Evolutionary conservation across 2,329 filamentous ascomycete species (phyloP), one percentile per base, ranked within the genome.

Genomic region (Chaetomiaceae sp.): DNA sequence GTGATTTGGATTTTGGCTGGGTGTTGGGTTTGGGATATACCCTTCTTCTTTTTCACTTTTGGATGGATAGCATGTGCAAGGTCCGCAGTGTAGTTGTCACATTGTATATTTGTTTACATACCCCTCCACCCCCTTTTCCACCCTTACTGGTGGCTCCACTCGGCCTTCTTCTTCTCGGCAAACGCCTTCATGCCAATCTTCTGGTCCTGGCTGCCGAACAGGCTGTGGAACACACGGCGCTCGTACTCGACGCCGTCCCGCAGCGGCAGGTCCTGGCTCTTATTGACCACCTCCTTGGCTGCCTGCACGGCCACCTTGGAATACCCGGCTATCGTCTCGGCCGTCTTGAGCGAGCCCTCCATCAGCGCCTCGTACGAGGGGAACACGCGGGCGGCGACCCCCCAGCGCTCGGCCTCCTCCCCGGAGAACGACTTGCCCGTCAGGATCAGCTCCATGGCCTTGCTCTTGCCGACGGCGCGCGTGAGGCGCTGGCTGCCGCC

Each of bases 101-200:
- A n/a, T n/a, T n/a, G n/a, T n/a, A n/a, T n/a, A n/a, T n/a, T n/a
- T 27, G 25, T 27, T 27, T 27, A 27, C 25, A 27, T 27, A 5
- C 23, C 23, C 5, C 9, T 27, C 25, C 25, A 10, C 25, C 30
- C 30, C 30, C 14, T 33, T 8, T 33, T 33, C 30, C 12, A 6
- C 25, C 25, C 25, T 12, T 33, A 95, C 66, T 89, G 82, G 68
- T 96, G 77, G 55, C 79, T 83, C 92, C 93, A 99, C 68, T 93
- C 83, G 0, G 93, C 74, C 79, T 95, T 95, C 74, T 87, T 82
- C 83, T 97, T 97, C 71, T 91, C 87, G 2, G 88, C 87, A 77
- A 99, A 99, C 12, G 93, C 93, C 68, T 85, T 85, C 93, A 97
- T 83, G 69, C 89, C 91, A 68, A 96, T 88, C 78, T 97, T 99